Evolutionary conservation across 306 rosid species (phyloP), one percentile per base, ranked within the genome.

Genomic region (Prunus fruticosa): DNA sequence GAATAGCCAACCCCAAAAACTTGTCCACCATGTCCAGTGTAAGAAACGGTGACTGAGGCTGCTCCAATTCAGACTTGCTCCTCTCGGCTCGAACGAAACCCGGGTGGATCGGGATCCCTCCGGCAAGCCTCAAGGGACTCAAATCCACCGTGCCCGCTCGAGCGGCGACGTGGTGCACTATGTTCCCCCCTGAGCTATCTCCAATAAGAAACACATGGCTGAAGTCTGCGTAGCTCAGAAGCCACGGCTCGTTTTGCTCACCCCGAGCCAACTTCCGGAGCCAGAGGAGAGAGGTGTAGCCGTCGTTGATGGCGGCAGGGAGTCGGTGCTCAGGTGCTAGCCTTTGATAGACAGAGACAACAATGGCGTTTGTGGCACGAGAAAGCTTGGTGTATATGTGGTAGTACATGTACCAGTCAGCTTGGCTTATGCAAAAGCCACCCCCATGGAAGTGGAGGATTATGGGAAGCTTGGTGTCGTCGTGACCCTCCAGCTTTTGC

Each of bases 381-480:
- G 78, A 81, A 1, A 92, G 41, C 23, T 52, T 61, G 2, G 86
- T 65, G 79, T 92, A 92, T 0, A 79, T 19, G 0, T 81, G 3
- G 50, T 92, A 86, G 87, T 93, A 93, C 89, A 89, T 86, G 88
- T 64, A 84, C 89, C 90, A 89, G 14, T 89, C 84, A 0, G 97
- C 80, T 81, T 93, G 82, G 69, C 88, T 89, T 0, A 90, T 86
- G 80, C 96, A 93, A 22, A 93, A 93, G 18, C 97, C 96, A 3
- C 97, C 97, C 0, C 97, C 97, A 0, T 89, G 93, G 49, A 89
- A 89, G 32, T 93, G 96, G 32, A 93, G 62, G 2, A 92, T 73
- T 53, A 92, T 69, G 0, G 93, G 96, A 0, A 92, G 64, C 13
- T 85, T 84, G 5, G 32, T 6, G 0, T 18, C 13, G 0, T 38